Percentiles rank a stretch among this genome's conserved stretches.
phyloP scores from a whole-genome alignment of 2,329 filamentous ascomycete genomes.

The Fusarium circinatum region DNA sequence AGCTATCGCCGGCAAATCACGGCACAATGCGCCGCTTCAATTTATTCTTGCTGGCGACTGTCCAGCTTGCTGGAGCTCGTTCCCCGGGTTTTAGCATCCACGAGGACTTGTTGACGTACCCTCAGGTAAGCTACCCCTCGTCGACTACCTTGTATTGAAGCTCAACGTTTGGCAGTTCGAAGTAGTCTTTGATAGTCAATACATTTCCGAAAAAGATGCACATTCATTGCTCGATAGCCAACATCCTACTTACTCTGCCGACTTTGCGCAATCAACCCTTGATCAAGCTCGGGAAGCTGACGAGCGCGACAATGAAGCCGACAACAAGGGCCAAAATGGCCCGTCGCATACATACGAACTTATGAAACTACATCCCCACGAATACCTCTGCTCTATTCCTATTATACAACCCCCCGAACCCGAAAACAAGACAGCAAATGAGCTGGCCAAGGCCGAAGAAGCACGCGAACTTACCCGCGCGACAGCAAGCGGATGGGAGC shows the following conservation, averaged over 20 bases:
- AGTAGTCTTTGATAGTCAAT: conserved; percentile 77
- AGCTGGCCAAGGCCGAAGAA: conserved; percentile 76
- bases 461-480: conserved; percentile 83
- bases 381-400: conserved; percentile 88
- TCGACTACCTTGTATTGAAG: neutral
- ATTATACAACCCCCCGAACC: conserved; percentile 67
- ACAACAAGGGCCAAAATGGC: conserved; percentile 9
- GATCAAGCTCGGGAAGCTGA: conserved; percentile 43
- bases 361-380: conserved; percentile 74
- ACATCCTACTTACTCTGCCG: conserved; percentile 54
- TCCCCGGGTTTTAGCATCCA: conserved; percentile 80
- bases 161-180: conserved; percentile 71
- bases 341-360: conserved; percentile 71
- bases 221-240: conserved; percentile 64
- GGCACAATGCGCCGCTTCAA: conserved; percentile 63
- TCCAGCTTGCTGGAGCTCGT: conserved; percentile 60
- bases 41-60: conserved; percentile 55
- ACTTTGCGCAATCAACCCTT: conserved; percentile 54
- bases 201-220: conserved; percentile 77
- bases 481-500: conserved; percentile 80
- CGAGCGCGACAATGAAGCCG: conserved; percentile 46
- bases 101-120: conserved; percentile 87
- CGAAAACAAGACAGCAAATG: conserved; percentile 73
- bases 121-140: conserved; percentile 70
- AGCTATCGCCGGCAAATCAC: conserved; percentile 33